Evolutionary conservation across 2,329 filamentous ascomycete species (phyloP).

Genomic region (Aspergillus proliferans): DNA sequence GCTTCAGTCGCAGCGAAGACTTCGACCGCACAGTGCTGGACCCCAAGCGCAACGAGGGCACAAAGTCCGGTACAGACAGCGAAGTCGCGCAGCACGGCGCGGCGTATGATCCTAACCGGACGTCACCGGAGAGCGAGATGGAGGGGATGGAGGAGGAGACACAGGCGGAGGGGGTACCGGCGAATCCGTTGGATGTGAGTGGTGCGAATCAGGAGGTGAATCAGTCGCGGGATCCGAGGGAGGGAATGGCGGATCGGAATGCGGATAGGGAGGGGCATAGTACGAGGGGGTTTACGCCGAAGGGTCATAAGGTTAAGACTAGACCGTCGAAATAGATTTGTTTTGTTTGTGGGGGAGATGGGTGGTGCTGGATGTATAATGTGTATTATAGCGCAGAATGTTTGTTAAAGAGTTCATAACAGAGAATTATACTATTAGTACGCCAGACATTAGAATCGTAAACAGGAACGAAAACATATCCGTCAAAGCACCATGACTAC

Average conservation of each 20-base stretch:
- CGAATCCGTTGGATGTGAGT: conserved; percentile 53
- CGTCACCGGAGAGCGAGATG: conserved; percentile 56
- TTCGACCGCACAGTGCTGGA: conserved; percentile 57
- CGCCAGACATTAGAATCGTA: too few species aligned
- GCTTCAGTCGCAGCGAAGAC: background rate
- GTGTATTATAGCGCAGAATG: background rate
- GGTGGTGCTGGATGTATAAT: background rate
- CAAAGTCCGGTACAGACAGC: conserved; percentile 60
- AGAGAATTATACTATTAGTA: background rate
- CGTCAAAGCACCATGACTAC: background rate
- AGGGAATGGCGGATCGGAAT: conserved; percentile 41
- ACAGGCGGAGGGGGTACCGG: conserved; percentile 32
- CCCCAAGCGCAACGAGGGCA: conserved; percentile 60
- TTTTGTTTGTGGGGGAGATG: background rate
- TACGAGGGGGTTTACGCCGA: conserved; percentile 30
- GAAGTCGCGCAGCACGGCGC: conserved; percentile 53
- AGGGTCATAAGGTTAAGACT: conserved; percentile 11
- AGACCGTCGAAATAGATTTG: background rate
- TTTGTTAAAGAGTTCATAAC: background rate
- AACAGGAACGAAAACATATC: background rate
- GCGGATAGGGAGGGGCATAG: conserved; percentile 32
- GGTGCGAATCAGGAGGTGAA: conserved; percentile 56
- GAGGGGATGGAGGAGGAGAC: conserved; percentile 31
- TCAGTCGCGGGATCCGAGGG: conserved; percentile 38
- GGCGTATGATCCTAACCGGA: conserved; percentile 64